Base-by-base conservation (phyloP, 1,284 basidiomycete genomes). In the Pholiota adiposa region DNA sequence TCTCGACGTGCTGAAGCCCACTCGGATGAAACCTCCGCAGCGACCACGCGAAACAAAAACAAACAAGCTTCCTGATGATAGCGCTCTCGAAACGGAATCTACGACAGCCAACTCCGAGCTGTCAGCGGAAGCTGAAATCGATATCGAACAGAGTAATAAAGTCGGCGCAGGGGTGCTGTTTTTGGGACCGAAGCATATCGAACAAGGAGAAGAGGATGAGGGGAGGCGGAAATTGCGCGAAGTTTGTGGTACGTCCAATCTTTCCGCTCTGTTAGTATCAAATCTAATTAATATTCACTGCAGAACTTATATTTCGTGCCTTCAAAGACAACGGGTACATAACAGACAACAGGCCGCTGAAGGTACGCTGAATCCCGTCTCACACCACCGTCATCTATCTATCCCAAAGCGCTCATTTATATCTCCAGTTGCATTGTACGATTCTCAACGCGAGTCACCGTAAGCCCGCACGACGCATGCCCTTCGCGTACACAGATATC, bases 341-440 rank as follows among this genome's bases (percentile, higher is more conserved):
- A 41, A 70, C 67, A 0, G 84, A 88, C 21, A 73, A 70, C 8
- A 77, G 88, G 1, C 83, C 85, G 0, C 75, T 90, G 29, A 90
- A 88, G 75, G 88, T 87, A 55, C 6, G 74, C 14, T 12, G 34
- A 12, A 8, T 33, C 27, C 38, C 19, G 1, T 43, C 31, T 19
- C 23, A 11, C 33, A 4, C n/a, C n/a, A n/a, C n/a, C n/a, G n/a
- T n/a, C n/a, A n/a, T n/a, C n/a, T n/a, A n/a, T n/a, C n/a, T n/a
- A n/a, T n/a, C n/a, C n/a, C n/a, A n/a, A n/a, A n/a, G n/a, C 40
- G 33, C 16, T 36, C 38, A 38, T 41, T 9, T n/a, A n/a, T n/a
- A n/a, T n/a, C n/a, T n/a, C n/a, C 34, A 57, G 88, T 73, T 90
- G 14, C 89, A 90, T 63, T 90, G 88, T 71, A 90, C 89, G 0